Conservation (phyloP, 208 protist genomes). For the Trypanosoma melophagium region DNA sequence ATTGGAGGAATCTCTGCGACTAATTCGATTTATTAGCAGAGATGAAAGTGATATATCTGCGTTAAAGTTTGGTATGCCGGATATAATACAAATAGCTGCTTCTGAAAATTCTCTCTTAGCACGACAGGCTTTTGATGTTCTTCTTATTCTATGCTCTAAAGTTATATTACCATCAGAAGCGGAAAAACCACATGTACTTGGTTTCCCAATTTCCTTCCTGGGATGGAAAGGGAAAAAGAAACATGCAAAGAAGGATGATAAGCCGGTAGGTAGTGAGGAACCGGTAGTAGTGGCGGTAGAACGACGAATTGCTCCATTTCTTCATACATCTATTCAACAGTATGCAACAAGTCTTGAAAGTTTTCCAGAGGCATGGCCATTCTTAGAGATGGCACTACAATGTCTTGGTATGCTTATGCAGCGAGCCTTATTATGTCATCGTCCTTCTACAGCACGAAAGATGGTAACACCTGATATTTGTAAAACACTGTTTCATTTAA, state of each 20-base stretch:
- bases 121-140: constrained; percentile 73
- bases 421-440: constrained; percentile 72
- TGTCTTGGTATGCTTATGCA: constrained; percentile 75
- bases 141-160: constrained; percentile 70
- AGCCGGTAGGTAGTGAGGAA: constrained; percentile 30
- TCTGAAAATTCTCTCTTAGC: constrained; percentile 55
- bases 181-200: constrained; percentile 32
- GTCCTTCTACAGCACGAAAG: constrained; percentile 49
- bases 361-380: constrained; percentile 69
- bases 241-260: constrained; percentile 1
- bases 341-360: constrained; percentile 39
- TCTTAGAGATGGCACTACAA: constrained; percentile 72
- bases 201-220: constrained; percentile 39
- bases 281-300: constrained; percentile 69
- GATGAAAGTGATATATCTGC: constrained; percentile 70
- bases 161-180: constrained; percentile 73
- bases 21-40: constrained; percentile 77
- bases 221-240: constrained; percentile 42
- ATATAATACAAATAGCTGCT: constrained; percentile 68
- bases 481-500: constrained; percentile 54
- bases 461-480: constrained; percentile 61
- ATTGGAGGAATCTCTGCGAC: constrained; percentile 73
- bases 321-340: constrained; percentile 63
- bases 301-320: constrained; percentile 67
- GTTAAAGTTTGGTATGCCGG: constrained; percentile 53